A percentile compares a stretch with the other conserved stretches of the same genome.
phyloP scores from a whole-genome alignment of 805 yeast genomes.

The Schizosaccharomyces japonicus region DNA sequence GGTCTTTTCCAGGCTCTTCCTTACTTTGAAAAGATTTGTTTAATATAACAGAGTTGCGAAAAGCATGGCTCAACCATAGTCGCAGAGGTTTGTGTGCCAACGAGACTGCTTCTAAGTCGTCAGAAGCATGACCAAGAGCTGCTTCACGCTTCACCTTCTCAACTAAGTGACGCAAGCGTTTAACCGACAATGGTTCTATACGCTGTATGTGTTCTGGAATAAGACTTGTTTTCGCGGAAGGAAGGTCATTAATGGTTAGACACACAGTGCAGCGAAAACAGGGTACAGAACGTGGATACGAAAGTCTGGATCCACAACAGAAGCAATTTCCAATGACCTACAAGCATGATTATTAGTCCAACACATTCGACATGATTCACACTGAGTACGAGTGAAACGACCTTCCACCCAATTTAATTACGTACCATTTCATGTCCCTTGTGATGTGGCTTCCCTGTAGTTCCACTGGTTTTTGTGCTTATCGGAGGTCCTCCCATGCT shows the following conservation, averaged over 20 bases:
- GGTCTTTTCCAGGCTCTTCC: constrained; percentile 18
- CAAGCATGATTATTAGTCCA: neutral
- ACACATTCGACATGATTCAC: no score
- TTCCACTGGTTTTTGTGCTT: no score
- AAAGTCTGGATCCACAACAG: constrained; percentile 14
- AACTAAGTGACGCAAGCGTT: constrained; percentile 20
- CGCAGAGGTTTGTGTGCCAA: neutral
- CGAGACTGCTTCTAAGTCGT: constrained; percentile 10
- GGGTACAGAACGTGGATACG: constrained; percentile 11
- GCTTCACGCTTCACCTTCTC: constrained; percentile 17
- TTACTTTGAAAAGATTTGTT: neutral
- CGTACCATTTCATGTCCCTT: no score
- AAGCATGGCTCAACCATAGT: neutral
- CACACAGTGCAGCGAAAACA: constrained; percentile 40
- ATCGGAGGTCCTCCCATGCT: no score
- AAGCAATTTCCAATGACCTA: constrained; percentile 9
- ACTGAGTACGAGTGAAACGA: no score
- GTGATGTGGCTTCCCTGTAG: no score
- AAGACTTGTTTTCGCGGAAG: constrained; percentile 7
- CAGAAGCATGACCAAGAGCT: constrained; percentile 4
- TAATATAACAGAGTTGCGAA: neutral
- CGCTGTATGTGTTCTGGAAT: neutral
- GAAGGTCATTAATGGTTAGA: constrained; percentile 13
- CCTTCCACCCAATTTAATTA: no score
- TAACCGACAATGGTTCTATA: constrained; percentile 19